Base-by-base conservation (phyloP, 495 filamentous ascomycete species). In the Cercophora newfieldiana region DNA sequence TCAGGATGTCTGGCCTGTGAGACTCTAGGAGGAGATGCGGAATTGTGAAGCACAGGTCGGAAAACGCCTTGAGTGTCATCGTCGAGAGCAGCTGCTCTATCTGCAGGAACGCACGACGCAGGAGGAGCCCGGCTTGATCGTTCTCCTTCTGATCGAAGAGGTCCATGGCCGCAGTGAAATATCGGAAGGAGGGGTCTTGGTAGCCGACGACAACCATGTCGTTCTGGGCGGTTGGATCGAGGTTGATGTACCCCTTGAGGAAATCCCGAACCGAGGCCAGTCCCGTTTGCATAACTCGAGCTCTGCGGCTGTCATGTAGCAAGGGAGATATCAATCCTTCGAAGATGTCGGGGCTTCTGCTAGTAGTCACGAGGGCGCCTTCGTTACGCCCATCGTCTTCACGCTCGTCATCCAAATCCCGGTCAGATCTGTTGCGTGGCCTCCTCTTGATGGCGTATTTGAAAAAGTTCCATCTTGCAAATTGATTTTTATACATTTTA, bases 401-500 rank as follows among this genome's bases (percentile, higher is more conserved):
- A 1, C 26, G 31, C 12, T 49, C 48, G 3, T 56, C 53, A 1
- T 28, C 51, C 12, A 66, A 22, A 14, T 67, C n/a, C 3, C 31
- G 61, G 26, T 56, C 61, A 14, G 66, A 8, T 29, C 67, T 65
- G 54, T 14, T 26, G 1, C 59, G 60, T 25, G 70, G 66, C 19
- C 72, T 65, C 18, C 48, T 54, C 60, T 76, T 76, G 61, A 74
- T 61, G 24, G 68, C 28, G 24, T 76, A 76, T 65, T 77, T 77
- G 68, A 74, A 74, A 63, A 75, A 74, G 28, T 61, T 58, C 74
- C 74, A 77, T 7, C 74, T 51, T 0, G 69, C 68, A 28, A 77
- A 70, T 31, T 77, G 74, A 57, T 72, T 73, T 31, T 77, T 77
- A 63, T 75, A 77, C 74, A 77, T 77, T 55, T 75, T 77, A 7